Conservation (phyloP, 1,139 yeast genomes). For the Sporopachydermia cereana region DNA sequence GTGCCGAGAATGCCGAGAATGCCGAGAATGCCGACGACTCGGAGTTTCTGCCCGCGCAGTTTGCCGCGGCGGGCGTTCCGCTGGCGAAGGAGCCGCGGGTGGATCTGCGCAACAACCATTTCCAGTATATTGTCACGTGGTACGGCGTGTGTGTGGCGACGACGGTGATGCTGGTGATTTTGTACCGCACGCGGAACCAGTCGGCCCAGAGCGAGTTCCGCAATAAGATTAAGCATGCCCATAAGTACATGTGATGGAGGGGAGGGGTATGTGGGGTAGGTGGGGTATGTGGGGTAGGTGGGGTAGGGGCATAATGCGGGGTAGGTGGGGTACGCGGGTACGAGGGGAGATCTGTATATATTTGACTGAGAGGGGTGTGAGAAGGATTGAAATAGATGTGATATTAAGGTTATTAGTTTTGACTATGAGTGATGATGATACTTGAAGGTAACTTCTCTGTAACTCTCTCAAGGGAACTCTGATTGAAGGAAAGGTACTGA, state of each 20-base stretch:
- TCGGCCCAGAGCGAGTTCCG: not conserved
- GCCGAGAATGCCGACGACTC: not conserved
- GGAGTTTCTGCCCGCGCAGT: constrained; percentile 24
- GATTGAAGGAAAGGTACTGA: no score
- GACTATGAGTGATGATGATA: no score
- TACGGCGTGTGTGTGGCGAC: constrained; percentile 73
- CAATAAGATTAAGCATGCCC: constrained; percentile 2
- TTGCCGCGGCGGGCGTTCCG: constrained; percentile 77
- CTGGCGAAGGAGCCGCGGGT: constrained; percentile 72
- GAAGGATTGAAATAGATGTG: no score
- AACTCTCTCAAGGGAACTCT: no score
- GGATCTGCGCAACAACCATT: constrained; percentile 76
- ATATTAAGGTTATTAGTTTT: no score
- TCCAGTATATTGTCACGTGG: constrained; percentile 93
- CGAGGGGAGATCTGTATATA: no score
- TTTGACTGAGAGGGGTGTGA: no score
- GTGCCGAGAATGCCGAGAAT: not conserved
- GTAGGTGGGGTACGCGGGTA: no score
- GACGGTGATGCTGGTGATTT: constrained; percentile 46
- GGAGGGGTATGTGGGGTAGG: not conserved
- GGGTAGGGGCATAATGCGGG: no score
- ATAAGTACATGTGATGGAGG: not conserved
- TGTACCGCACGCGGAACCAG: constrained; percentile 32
- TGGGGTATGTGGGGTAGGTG: no score
- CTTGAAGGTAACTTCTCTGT: no score